Percentiles rank a stretch among this genome's conserved stretches.
phyloP scores from a whole-genome alignment of 768 basidiomycete genomes.

The Mycena olivaceomarginata region DNA sequence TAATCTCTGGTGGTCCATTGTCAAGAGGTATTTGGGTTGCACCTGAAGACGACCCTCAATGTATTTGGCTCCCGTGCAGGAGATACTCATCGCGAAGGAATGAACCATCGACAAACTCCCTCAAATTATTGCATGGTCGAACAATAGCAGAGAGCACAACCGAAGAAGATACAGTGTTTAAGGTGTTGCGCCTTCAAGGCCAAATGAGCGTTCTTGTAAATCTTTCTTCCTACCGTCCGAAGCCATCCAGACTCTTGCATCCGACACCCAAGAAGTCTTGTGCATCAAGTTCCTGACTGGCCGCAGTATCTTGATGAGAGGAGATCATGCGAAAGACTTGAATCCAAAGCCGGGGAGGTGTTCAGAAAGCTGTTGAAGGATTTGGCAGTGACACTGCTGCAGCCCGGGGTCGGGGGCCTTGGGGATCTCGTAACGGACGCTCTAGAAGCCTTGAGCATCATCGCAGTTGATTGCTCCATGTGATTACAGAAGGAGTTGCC shows the following conservation, averaged over 20 bases:
- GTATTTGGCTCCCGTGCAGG: too few species aligned
- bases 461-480: neutral
- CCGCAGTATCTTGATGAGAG: neutral
- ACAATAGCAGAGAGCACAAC: neutral
- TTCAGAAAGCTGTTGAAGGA: neutral
- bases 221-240: neutral
- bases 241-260: slow-evolving; percentile 5
- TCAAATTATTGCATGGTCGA: neutral
- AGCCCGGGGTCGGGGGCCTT: too few species aligned
- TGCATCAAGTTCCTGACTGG: slow-evolving; percentile 4
- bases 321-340: neutral
- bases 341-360: neutral
- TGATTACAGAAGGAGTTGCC: neutral
- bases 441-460: slow-evolving; percentile 1
- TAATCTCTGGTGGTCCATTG: too few species aligned
- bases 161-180: neutral
- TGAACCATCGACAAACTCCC: neutral
- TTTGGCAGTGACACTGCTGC: neutral
- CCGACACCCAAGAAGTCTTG: neutral
- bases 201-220: neutral
- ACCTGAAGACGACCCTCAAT: too few species aligned
- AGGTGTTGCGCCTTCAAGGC: neutral
- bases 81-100: neutral
- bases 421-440: slow-evolving; percentile 1
- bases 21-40: too few species aligned